Conservation (phyloP, 2,329 filamentous ascomycete genomes). For the Fusarium sp. region DNA sequence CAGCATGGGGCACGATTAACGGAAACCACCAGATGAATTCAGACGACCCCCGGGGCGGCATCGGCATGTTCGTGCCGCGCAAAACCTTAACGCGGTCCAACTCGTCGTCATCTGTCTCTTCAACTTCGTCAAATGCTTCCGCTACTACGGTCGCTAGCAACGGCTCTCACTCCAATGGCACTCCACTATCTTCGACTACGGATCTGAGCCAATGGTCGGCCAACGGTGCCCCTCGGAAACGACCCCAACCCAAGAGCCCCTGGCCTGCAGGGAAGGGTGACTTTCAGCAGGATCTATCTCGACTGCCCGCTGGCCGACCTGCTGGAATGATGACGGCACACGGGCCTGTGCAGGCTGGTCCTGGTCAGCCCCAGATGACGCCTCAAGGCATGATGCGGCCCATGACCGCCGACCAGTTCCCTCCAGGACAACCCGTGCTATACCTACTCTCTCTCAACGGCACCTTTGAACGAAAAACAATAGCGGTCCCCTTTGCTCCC, state of each 20-base stretch:
- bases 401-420: conserved; percentile 70
- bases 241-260: conserved; percentile 65
- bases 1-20: conserved; percentile 76
- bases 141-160: conserved; percentile 76
- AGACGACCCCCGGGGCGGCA: conserved; percentile 81
- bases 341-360: conserved; percentile 51
- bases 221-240: conserved; percentile 66
- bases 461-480: conserved; percentile 97
- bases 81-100: conserved; percentile 90
- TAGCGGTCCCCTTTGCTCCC: conserved; percentile 92
- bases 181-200: conserved; percentile 61
- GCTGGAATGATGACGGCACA: conserved; percentile 60
- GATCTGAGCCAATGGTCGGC: conserved; percentile 68
- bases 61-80: conserved; percentile 85
- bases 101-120: conserved; percentile 93
- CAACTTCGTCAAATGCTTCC: conserved; percentile 78
- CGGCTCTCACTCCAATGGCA: conserved; percentile 75
- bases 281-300: conserved; percentile 63
- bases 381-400: conserved; percentile 74
- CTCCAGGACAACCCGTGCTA: conserved; percentile 82
- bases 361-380: conserved; percentile 55
- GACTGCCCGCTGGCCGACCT: conserved; percentile 59
- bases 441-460: conserved; percentile 93
- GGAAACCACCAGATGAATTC: conserved; percentile 79
- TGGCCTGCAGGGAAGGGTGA: conserved; percentile 68